These are phyloP conservation scores for Rhizodiscina lignyota DNA, from an alignment of 495 filamentous ascomycete genomes.

Conservation along the genomic window DNA sequence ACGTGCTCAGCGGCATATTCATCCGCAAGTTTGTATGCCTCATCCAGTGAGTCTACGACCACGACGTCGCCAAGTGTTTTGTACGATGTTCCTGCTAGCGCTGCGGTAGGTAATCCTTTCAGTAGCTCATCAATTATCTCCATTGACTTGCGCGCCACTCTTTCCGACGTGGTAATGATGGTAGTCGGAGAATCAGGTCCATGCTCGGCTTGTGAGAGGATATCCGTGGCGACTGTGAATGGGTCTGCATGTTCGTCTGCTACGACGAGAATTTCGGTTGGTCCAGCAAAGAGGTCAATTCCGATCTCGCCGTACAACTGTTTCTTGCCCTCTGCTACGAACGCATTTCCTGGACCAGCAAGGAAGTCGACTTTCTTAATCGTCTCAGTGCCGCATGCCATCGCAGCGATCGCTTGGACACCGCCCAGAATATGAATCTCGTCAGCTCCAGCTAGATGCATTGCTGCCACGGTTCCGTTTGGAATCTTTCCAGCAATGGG, in stretches of 20 bases:
- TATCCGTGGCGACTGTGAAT: slow-evolving; percentile 32
- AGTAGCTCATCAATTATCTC: slow-evolving; percentile 23
- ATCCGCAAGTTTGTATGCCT: slow-evolving; percentile 33
- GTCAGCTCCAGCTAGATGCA: slow-evolving; percentile 36
- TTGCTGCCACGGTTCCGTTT: slow-evolving; percentile 32
- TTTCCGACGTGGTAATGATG: slow-evolving; percentile 29
- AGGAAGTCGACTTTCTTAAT: slow-evolving; percentile 35
- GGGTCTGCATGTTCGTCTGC: slow-evolving; percentile 32
- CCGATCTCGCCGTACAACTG: slow-evolving; percentile 38
- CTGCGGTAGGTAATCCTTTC: slow-evolving; percentile 25
- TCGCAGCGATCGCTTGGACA: slow-evolving; percentile 41
- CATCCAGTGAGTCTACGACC: slow-evolving; percentile 26
- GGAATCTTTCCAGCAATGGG: slow-evolving; percentile 34
- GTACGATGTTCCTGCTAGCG: slow-evolving; percentile 29
- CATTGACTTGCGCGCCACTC: slow-evolving; percentile 25
- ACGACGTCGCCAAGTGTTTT: slow-evolving; percentile 30
- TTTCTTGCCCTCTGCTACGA: slow-evolving; percentile 36
- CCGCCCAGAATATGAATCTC: slow-evolving; percentile 36
- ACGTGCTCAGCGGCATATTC: slow-evolving; percentile 37
- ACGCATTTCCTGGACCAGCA: slow-evolving; percentile 36
- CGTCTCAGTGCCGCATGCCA: slow-evolving; percentile 51
- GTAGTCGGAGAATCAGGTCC: slow-evolving; percentile 33
- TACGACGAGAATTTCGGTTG: slow-evolving; percentile 37
- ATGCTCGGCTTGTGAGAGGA: slow-evolving; percentile 36
- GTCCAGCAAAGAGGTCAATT: slow-evolving; percentile 35